Conservation (phyloP, 495 filamentous ascomycete species). For the Xylaria grammica region DNA sequence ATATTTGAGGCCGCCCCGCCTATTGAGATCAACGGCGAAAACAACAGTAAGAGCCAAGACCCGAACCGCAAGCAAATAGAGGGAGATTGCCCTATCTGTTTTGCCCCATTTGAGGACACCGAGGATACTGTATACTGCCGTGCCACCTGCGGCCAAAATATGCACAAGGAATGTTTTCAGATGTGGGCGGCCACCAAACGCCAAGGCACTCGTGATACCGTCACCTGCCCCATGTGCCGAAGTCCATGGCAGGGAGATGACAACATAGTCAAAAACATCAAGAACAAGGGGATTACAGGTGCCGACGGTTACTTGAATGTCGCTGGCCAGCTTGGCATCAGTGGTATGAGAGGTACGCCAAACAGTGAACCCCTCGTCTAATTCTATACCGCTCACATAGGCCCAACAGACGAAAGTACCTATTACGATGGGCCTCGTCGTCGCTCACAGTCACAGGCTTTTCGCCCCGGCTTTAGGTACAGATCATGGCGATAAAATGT, state of each 20-base stretch:
- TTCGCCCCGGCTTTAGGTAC: neutral
- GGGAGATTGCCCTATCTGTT: constrained; percentile 83
- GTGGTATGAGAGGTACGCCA: constrained; percentile 52
- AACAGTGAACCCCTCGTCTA: neutral
- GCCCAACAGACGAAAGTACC: constrained; percentile 7
- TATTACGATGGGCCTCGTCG: constrained; percentile 1
- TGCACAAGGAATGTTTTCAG: constrained; percentile 74
- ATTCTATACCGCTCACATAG: neutral
- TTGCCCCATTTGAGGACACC: constrained; percentile 63
- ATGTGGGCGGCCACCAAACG: constrained; percentile 68
- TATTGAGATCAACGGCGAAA: constrained; percentile 18
- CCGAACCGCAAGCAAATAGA: constrained; percentile 59
- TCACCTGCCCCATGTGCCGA: constrained; percentile 69
- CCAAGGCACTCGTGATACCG: constrained; percentile 39
- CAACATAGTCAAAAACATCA: constrained; percentile 51
- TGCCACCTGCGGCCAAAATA: constrained; percentile 76
- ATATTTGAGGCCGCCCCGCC: constrained; percentile 63
- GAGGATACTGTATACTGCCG: constrained; percentile 74
- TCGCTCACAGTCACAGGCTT: neutral
- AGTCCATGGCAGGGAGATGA: constrained; percentile 65
- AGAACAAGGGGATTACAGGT: constrained; percentile 44
- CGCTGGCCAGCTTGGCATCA: constrained; percentile 65
- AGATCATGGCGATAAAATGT: neutral
- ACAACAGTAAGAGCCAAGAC: constrained; percentile 18
- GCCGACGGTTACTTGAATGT: constrained; percentile 72